Conservation (phyloP, 768 basidiomycete species). For the Phlegmacium glaucopus region DNA sequence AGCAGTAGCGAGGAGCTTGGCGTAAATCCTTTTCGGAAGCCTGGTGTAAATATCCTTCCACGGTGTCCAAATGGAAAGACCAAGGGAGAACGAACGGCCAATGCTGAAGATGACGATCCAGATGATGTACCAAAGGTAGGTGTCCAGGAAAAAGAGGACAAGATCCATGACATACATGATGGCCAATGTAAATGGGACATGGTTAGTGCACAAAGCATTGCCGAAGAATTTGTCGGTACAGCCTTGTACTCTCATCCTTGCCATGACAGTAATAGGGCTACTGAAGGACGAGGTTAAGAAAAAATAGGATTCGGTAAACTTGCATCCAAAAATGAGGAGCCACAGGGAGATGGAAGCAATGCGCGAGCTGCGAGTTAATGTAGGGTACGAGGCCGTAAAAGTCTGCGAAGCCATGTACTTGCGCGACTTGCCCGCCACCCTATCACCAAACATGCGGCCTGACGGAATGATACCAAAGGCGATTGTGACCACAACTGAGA, state of each 20-base stretch:
- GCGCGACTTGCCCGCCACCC: constrained; percentile 94
- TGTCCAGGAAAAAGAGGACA: constrained; percentile 97
- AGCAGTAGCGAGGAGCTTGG: constrained; percentile 90
- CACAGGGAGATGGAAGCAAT: constrained; percentile 84
- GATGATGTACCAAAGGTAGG: constrained; percentile 99
- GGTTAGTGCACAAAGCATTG: constrained; percentile 77
- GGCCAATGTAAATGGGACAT: constrained; percentile 89
- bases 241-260: constrained; percentile 87
- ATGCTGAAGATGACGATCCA: constrained; percentile 97
- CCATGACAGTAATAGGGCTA: constrained; percentile 95
- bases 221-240: constrained; percentile 88
- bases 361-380: constrained; percentile 67
- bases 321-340: constrained; percentile 94
- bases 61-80: constrained; percentile 98
- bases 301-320: constrained; percentile 96
- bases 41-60: constrained; percentile 98
- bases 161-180: constrained; percentile 99
- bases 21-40: constrained; percentile 96
- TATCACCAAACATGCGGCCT: constrained; percentile 97
- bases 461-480: constrained; percentile 89
- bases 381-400: constrained; percentile 96
- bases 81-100: constrained; percentile 84
- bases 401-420: constrained; percentile 99
- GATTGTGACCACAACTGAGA: constrained; percentile 80
- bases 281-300: constrained; percentile 98